Base-by-base conservation (phyloP, 2,329 filamentous ascomycete species). In the Phyllachora maydis region DNA sequence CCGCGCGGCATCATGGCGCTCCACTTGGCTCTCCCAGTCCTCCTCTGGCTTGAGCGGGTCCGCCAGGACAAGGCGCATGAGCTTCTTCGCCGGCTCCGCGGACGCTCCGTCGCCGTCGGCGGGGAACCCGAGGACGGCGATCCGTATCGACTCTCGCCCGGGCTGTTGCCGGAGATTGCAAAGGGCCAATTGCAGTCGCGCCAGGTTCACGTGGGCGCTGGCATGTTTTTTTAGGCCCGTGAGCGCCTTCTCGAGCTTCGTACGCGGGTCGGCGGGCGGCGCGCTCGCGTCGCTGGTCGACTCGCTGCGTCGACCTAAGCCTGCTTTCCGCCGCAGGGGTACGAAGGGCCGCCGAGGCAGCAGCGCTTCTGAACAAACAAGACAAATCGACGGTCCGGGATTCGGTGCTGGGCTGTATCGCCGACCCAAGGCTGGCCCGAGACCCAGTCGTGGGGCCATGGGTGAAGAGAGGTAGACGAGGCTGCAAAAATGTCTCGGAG, bases 151-250 rank as follows among this genome's bases (percentile, higher is more conserved):
- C 40, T 72, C 67, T 17, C 54, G 39, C 4, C 67, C 67, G 0
- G 60, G 46, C 2, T 43, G 38, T 37, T 72, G 62, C 16, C 59
- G 56, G 28, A 73, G 42, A 12, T 74, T 69, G 31, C 66, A 59
- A 12, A 79, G 48, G 8, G 75, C 76, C 34, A 85, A 59, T 43
- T 78, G 71, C 21, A 83, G 41, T 26, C 72, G 58, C 15, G 73
- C 66, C n/a, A 72, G 56, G 37, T 74, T 74, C 25, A 76, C 56
- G 34, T 69, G 59, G 28, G 56, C 60, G 13, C 64, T 56, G 2
- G 67, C 65, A 23, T 63, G 50, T 24, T 59, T 61, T 35, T 74
- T 59, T 3, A 85, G 53, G 12, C 63, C 56, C 2, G 56, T 42
- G 1, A 83, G 51, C 3, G 64, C 52, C 20, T 56, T 46, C 30